Percentiles rank a stretch among this genome's conserved stretches.
Evolutionary conservation across 306 rosid species (phyloP).

Genomic region (Clitoria ternatea): DNA sequence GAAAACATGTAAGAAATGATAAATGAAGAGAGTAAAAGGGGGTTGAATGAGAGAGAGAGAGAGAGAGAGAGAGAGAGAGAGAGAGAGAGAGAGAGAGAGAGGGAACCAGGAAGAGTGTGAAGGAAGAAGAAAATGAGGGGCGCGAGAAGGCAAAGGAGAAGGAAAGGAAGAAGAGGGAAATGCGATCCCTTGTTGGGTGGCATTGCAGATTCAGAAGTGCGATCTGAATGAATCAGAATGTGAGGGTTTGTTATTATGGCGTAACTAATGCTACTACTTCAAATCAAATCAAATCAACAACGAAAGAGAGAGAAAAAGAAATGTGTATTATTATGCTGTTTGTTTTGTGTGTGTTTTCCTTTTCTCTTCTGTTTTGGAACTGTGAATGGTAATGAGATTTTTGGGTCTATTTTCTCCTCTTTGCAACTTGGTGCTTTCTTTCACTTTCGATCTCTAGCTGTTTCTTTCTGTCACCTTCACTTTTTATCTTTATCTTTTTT

Average conservation of each 20-base stretch:
- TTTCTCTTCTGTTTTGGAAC: not conserved
- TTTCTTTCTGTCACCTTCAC: not conserved
- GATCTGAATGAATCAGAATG: not conserved
- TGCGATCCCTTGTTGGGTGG: constrained; percentile 57
- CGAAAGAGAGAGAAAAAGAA: not conserved
- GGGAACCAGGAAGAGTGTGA: constrained; percentile 38
- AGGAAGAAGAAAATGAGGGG: constrained; percentile 69
- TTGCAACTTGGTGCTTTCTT: not conserved
- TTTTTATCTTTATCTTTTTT: not conserved
- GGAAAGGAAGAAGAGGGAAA: constrained; percentile 45
- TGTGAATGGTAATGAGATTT: not conserved
- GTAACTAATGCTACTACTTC: constrained; percentile 9
- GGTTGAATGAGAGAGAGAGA: not conserved
- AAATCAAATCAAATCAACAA: constrained; percentile 16
- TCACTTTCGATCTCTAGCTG: not conserved
- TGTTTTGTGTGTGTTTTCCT: not conserved
- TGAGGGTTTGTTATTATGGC: not conserved
- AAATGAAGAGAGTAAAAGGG: too few relatives aligned
- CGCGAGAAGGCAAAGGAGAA: constrained; percentile 50
- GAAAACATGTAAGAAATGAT: constrained; percentile 23
- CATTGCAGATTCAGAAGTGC: constrained; percentile 43
- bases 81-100: not conserved
- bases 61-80: not conserved
- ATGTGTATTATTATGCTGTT: not conserved
- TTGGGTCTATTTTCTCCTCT: not conserved